These are phyloP conservation scores for Chaetoceros muelleri DNA, from an alignment of 108 stramenopile genomes.

Conservation along the genomic window DNA sequence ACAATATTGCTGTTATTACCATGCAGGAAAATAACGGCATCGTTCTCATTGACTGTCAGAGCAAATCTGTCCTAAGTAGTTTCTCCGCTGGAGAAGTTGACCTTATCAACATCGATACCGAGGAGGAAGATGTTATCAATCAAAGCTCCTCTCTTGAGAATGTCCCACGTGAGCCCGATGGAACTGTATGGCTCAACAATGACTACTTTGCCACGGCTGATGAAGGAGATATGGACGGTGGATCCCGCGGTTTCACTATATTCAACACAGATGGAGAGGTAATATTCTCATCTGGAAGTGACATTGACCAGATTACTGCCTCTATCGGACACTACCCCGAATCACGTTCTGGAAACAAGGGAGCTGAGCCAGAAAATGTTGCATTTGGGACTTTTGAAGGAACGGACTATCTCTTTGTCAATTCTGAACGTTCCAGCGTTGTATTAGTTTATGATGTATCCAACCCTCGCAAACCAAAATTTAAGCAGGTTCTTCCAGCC, in stretches of 20 bases:
- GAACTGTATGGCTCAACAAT: conserved; percentile 42
- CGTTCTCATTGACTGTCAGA: conserved; percentile 35
- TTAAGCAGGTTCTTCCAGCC: conserved; percentile 44
- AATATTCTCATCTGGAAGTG: conserved; percentile 28
- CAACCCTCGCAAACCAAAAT: conserved; percentile 19
- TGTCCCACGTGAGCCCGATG: conserved; percentile 51
- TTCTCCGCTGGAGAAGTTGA: conserved; percentile 39
- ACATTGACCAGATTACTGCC: conserved; percentile 31
- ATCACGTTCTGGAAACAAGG: conserved; percentile 50
- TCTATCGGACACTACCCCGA: conserved; percentile 61
- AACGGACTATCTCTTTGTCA: conserved; percentile 31
- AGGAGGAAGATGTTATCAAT: conserved; percentile 36
- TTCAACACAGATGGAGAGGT: conserved; percentile 31
- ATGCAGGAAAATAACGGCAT: conserved; percentile 72
- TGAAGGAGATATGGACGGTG: conserved; percentile 61
- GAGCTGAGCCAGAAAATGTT: conserved; percentile 56
- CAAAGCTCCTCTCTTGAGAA: conserved; percentile 15
- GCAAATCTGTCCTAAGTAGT: conserved; percentile 17
- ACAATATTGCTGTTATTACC: conserved; percentile 42
- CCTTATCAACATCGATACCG: conserved; percentile 32
- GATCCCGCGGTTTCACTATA: conserved; percentile 50
- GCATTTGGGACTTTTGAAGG: conserved; percentile 19
- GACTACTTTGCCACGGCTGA: conserved; percentile 58
- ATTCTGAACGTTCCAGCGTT: conserved; percentile 42
- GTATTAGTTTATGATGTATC: conserved; percentile 32